Percentiles rank a stretch among this genome's conserved stretches.
These are phyloP conservation scores for Myxozyma geophila DNA, from an alignment of 805 yeast genomes.

Conservation along the genomic window DNA sequence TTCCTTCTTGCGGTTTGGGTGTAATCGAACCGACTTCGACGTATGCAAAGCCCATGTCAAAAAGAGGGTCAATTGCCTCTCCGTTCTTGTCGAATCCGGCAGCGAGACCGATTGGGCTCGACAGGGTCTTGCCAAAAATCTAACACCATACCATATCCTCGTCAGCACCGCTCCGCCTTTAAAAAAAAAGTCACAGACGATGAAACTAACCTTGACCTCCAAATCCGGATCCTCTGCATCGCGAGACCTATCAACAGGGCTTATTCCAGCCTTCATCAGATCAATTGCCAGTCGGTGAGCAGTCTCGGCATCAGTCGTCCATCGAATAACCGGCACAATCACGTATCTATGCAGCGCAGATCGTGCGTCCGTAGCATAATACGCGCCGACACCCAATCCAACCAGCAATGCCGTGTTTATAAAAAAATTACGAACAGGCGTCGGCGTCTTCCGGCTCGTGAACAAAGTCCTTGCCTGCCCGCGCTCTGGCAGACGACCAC, in stretches of 20 bases:
- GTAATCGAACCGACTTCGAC: slow-evolving; percentile 94
- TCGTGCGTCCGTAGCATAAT: slow-evolving; percentile 73
- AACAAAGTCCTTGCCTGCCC: slow-evolving; percentile 10
- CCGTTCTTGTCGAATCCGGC: slow-evolving; percentile 96
- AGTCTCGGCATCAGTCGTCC: slow-evolving; percentile 76
- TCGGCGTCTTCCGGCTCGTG: slow-evolving; percentile 19
- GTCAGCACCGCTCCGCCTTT: background rate
- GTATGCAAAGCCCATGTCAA: slow-evolving; percentile 79
- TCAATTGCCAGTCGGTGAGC: slow-evolving; percentile 81
- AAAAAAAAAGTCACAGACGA: background rate
- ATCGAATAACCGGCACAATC: slow-evolving; percentile 74
- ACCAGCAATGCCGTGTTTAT: slow-evolving; percentile 25
- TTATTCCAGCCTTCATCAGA: slow-evolving; percentile 67
- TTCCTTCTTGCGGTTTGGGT: slow-evolving; percentile 91
- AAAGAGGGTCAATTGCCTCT: slow-evolving; percentile 82
- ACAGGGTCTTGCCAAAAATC: slow-evolving; percentile 67
- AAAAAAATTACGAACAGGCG: slow-evolving; percentile 34
- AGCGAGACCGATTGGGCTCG: slow-evolving; percentile 87
- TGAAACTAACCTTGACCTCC: slow-evolving; percentile 48
- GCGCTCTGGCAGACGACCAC: background rate
- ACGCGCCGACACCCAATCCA: slow-evolving; percentile 48
- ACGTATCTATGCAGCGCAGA: slow-evolving; percentile 82
- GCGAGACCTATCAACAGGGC: slow-evolving; percentile 54
- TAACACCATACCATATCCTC: background rate
- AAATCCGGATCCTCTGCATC: slow-evolving; percentile 58